Conservation (phyloP, 352 stramenopile genomes). For the Thraustochytrium sp. region DNA sequence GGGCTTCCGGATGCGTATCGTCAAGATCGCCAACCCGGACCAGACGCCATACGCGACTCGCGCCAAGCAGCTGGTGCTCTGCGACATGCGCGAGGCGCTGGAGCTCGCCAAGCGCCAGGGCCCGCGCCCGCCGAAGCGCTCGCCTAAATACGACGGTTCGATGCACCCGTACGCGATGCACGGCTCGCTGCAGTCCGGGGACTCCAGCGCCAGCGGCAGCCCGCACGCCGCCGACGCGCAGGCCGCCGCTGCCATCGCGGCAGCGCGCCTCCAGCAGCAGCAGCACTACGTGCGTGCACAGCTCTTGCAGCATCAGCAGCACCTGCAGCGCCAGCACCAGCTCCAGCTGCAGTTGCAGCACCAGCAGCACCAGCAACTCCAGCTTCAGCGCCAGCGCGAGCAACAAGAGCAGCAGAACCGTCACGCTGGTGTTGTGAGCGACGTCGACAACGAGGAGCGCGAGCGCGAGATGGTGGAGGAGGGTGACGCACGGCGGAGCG, state of each 20-base stretch:
- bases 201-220: not conserved
- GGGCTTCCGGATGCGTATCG: conserved; percentile 31
- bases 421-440: too few relatives aligned
- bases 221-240: too few relatives aligned
- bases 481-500: not conserved
- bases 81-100: conserved; percentile 6
- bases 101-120: conserved; percentile 8
- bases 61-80: not conserved
- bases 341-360: not conserved
- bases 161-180: not conserved
- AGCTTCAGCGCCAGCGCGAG: not conserved
- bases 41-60: not conserved
- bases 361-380: not conserved
- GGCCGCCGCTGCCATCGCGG: too few relatives aligned
- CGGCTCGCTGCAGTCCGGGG: not conserved
- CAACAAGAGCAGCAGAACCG: not conserved
- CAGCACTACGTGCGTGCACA: too few relatives aligned
- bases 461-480: not conserved
- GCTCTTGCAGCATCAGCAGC: not conserved
- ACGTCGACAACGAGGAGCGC: too few relatives aligned
- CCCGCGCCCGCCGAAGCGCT: conserved; percentile 1
- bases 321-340: not conserved
- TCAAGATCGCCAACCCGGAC: conserved; percentile 6
- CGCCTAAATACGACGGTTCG: not conserved
- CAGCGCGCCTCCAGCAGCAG: not conserved